Percentiles rank a stretch among this genome's conserved stretches.
Conservation (phyloP, 306 rosid species). For the Cucumis sativus region Cucumber_9930_V3 NC_026656.2:14110501-14111000, state of each 20-base stretch:
- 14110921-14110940: background rate
- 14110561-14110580: background rate
- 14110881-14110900: background rate
- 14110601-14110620: background rate
- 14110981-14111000: background rate
- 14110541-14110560: background rate
- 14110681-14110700: too few relatives aligned
- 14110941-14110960: background rate
- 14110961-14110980: background rate
- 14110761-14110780: too few relatives aligned
- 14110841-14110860: background rate
- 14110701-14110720: too few relatives aligned
- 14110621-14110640: background rate
- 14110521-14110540: constrained; percentile 57
- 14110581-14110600: background rate
- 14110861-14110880: background rate
- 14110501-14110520: constrained; percentile 90
- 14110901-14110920: background rate
- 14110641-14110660: background rate
- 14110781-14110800: too few relatives aligned
- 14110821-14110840: too few relatives aligned
- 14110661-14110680: too few relatives aligned
- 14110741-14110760: too few relatives aligned
- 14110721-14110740: too few relatives aligned
- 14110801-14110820: too few relatives aligned